Conservation (phyloP, 768 basidiomycete species). For the Paxillus rubicundulus region DNA sequence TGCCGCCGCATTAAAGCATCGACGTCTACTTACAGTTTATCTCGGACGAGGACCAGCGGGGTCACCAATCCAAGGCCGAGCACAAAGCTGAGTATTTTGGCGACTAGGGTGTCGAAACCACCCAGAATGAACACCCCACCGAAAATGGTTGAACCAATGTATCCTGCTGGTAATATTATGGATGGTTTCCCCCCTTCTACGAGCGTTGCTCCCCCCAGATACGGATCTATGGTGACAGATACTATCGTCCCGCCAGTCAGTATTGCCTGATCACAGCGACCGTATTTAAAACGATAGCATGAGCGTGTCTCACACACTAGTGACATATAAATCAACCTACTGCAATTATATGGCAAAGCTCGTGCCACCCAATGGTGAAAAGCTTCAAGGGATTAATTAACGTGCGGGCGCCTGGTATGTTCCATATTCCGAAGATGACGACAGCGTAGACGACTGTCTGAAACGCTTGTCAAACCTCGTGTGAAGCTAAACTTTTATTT, state of each 20-base stretch:
- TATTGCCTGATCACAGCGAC: constrained; percentile 51
- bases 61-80: constrained; percentile 84
- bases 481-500: constrained; percentile 6
- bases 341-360: constrained; percentile 77
- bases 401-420: constrained; percentile 75
- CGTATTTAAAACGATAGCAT: constrained; percentile 3
- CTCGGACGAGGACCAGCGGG: constrained; percentile 81
- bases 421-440: constrained; percentile 86
- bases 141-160: constrained; percentile 77
- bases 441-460: constrained; percentile 85
- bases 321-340: constrained; percentile 43
- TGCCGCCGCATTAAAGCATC: not conserved
- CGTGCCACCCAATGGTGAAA: constrained; percentile 87
- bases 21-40: constrained; percentile 69
- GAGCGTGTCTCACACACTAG: constrained; percentile 5
- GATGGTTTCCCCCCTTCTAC: constrained; percentile 75
- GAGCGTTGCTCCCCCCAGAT: constrained; percentile 58
- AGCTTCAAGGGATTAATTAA: constrained; percentile 83
- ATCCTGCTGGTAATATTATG: constrained; percentile 74
- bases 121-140: constrained; percentile 82
- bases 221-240: constrained; percentile 82
- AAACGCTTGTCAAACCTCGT: constrained; percentile 8
- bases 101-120: constrained; percentile 85
- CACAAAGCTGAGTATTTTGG: constrained; percentile 91
- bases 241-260: constrained; percentile 75